Percentiles rank a stretch among this genome's conserved stretches.
These are phyloP conservation scores for Claviceps humidiphila DNA, from an alignment of 2,329 filamentous ascomycete genomes.

Conservation along the genomic window DNA sequence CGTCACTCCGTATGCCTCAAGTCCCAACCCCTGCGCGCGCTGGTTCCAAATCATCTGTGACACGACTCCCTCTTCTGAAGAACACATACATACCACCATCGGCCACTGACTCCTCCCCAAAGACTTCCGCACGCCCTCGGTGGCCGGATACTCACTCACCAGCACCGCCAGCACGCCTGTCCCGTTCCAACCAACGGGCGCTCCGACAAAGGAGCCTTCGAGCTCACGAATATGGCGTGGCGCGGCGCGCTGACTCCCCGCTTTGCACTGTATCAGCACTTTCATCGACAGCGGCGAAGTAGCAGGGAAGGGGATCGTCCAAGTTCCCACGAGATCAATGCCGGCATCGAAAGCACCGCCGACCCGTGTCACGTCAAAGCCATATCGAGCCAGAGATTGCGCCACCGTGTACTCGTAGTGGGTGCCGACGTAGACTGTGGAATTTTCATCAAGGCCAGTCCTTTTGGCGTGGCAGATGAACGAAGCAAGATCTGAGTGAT, in stretches of 20 bases:
- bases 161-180: slow-evolving; percentile 56
- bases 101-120: slow-evolving; percentile 54
- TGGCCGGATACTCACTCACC: slow-evolving; percentile 55
- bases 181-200: slow-evolving; percentile 59
- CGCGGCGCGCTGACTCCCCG: slow-evolving; percentile 33
- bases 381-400: slow-evolving; percentile 40
- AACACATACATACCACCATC: slow-evolving; percentile 57
- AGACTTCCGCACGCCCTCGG: slow-evolving; percentile 64
- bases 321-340: slow-evolving; percentile 61
- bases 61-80: slow-evolving; percentile 42
- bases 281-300: slow-evolving; percentile 22
- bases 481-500: slow-evolving; percentile 50
- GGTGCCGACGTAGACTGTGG: slow-evolving; percentile 56
- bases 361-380: slow-evolving; percentile 51
- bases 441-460: slow-evolving; percentile 38
- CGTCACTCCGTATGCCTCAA: slow-evolving; percentile 45
- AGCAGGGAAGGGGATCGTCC: slow-evolving; percentile 36
- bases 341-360: slow-evolving; percentile 57
- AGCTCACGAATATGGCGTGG: slow-evolving; percentile 59
- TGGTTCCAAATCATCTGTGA: slow-evolving; percentile 63
- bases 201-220: slow-evolving; percentile 63
- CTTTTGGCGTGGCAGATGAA: slow-evolving; percentile 53
- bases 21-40: slow-evolving; percentile 45
- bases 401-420: slow-evolving; percentile 63
- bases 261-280: slow-evolving; percentile 58